Evolutionary conservation across 2,329 filamentous ascomycete species (phyloP), one percentile per base, ranked within the genome.

Genomic region (Pestalotiopsis sp.): DNA sequence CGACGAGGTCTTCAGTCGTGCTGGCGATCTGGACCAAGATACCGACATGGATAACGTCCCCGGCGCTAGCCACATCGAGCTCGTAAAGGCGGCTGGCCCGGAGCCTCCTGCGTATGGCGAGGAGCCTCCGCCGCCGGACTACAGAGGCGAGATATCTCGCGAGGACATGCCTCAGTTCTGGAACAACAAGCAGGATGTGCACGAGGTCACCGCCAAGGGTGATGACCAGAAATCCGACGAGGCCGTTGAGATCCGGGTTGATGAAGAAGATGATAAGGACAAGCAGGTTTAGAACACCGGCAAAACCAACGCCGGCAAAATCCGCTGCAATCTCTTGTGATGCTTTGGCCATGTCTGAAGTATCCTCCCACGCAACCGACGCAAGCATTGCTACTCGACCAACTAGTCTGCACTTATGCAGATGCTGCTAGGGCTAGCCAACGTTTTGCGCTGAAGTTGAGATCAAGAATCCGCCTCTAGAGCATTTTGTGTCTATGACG

Each of bases 171-270:
- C 73, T 12, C 74, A 75, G 14, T 71, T 77, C 4, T 83, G 81
- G 81, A 75, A 79, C 36, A 77, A 80, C 56, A 74, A 75, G 68
- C 76, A 77, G 23, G 73, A 75, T 11, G 76, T 85, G 23, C 78
- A 85, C 66, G 80, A 80, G 20, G 80, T 86, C 62, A 78, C 80
- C 23, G 75, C 80, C 12, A 73, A 77, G 4, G 77, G 73, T 36
- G 78, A 77, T 17, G 78, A 82, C 31, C 74, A 73, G 36, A 77
- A 76, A 64, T 84, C 82, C 13, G 83, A 84, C 39, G 83, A 84
- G 56, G 84, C 85, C 6, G 77, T 84, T 7, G 85, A 87, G 74
- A 87, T 86, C 59, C 83, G 85, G 69, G 73, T 86, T 23, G 83
- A 83, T 56, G 82, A 82, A 61, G 80, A 82, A 66, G 77, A 81